Evolutionary conservation across 352 stramenopile genomes (phyloP).

Genomic region (Aphanomyces invadans): DNA sequence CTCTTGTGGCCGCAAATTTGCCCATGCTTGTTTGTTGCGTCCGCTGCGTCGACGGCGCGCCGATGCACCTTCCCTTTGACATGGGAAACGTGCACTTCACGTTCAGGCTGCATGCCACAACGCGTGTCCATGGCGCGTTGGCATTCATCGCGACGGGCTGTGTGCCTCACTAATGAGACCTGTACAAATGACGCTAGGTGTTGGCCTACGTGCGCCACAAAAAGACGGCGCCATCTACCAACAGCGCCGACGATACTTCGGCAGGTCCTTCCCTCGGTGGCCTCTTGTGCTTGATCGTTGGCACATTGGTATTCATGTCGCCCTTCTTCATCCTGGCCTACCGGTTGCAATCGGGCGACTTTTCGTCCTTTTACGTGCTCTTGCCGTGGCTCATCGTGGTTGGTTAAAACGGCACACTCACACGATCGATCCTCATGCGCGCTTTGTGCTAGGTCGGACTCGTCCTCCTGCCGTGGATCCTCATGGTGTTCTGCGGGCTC

Average conservation of each 20-base stretch:
- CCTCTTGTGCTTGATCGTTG: constrained; percentile 21
- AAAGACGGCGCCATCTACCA: constrained; percentile 21
- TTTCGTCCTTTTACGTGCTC: constrained; percentile 75
- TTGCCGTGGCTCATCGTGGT: constrained; percentile 79
- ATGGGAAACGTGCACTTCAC: too few species aligned
- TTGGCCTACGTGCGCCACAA: constrained; percentile 9
- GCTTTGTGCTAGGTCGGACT: constrained; percentile 10
- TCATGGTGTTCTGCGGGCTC: constrained; percentile 17
- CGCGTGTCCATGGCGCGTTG: too few species aligned
- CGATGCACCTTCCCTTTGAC: too few species aligned
- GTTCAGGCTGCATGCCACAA: too few species aligned
- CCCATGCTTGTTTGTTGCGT: too few species aligned
- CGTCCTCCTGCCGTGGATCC: constrained; percentile 14
- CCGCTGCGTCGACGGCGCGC: too few species aligned
- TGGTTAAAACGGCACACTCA: constrained; percentile 27
- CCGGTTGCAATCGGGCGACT: constrained; percentile 54
- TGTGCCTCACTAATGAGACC: too few species aligned
- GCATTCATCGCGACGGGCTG: too few species aligned
- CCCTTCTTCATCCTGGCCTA: constrained; percentile 75
- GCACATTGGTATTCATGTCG: constrained; percentile 42
- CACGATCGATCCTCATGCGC: background rate
- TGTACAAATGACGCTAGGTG: constrained; percentile 1
- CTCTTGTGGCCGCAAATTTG: background rate
- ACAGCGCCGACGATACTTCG: constrained; percentile 46
- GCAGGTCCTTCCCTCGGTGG: constrained; percentile 39